Conservation (phyloP, 352 stramenopile genomes). For the Globisporangium apiculatum region DNA sequence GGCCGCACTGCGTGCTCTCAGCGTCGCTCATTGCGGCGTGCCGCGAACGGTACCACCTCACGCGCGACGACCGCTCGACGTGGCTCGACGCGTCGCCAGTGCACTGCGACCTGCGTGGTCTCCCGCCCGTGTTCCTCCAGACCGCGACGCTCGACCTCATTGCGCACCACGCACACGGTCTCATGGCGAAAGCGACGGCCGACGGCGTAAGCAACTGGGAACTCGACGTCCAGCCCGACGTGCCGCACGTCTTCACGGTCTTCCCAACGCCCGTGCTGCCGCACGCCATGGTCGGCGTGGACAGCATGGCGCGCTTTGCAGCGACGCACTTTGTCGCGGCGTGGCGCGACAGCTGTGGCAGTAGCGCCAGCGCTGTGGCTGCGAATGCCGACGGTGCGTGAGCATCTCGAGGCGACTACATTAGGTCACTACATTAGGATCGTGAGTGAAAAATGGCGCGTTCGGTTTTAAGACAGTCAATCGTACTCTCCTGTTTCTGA, state of each 20-base stretch:
- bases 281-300: conserved; percentile 33
- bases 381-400: no score
- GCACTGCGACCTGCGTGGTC: conserved; percentile 20
- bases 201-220: conserved; percentile 19
- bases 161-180: no score
- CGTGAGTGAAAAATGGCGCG: no score
- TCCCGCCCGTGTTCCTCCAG: conserved; percentile 34
- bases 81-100: conserved; percentile 12
- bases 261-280: conserved; percentile 43
- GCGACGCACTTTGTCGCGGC: conserved; percentile 10
- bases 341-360: no score
- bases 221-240: conserved; percentile 36
- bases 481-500: no score
- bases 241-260: conserved; percentile 59
- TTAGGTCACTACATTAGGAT: no score
- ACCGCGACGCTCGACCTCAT: conserved; percentile 6
- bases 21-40: conserved; percentile 4
- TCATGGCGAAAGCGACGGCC: conserved; percentile 12
- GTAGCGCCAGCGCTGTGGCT: no score
- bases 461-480: no score
- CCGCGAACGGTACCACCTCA: conserved; percentile 8
- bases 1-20: conserved; percentile 18
- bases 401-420: no score
- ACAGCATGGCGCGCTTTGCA: conserved; percentile 36
- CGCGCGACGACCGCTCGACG: conserved; percentile 3